Evolutionary conservation across 2,329 filamentous ascomycete genomes (phyloP).

Genomic region (Trichoderma citrinoviride): DNA sequence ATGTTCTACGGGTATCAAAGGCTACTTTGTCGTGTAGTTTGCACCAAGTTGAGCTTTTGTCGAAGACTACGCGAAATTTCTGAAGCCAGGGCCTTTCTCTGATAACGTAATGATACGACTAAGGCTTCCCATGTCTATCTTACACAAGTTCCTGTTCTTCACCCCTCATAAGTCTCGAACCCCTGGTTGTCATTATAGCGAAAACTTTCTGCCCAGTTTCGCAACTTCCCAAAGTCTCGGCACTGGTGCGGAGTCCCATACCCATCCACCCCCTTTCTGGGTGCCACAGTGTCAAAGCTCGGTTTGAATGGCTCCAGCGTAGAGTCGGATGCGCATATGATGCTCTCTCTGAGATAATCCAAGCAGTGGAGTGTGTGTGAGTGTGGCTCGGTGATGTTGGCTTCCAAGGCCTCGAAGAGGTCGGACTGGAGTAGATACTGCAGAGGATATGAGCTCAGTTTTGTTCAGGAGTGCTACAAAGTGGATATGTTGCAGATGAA

Average conservation of each 20-base stretch:
- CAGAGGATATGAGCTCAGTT: neutral
- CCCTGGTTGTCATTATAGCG: constrained; percentile 14
- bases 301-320: constrained; percentile 11
- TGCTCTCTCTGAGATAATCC: constrained; percentile 13
- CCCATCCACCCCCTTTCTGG: constrained; percentile 8
- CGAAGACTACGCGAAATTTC: too few relatives aligned
- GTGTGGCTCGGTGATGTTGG: constrained; percentile 11
- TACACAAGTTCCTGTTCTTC: neutral
- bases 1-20: too few relatives aligned
- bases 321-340: constrained; percentile 4
- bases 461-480: neutral
- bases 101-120: too few relatives aligned
- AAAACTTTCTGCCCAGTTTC: constrained; percentile 13
- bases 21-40: too few relatives aligned
- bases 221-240: constrained; percentile 2
- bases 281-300: neutral
- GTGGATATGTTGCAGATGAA: neutral
- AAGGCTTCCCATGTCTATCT: too few relatives aligned
- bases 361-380: constrained; percentile 14
- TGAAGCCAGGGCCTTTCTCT: too few relatives aligned
- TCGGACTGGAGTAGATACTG: constrained; percentile 11
- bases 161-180: constrained; percentile 1
- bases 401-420: constrained; percentile 2
- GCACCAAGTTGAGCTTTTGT: too few relatives aligned
- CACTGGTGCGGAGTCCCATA: constrained; percentile 12